Evolutionary conservation across 73 alveolate species (phyloP), one percentile per base, ranked within the genome.

Genomic region (Paramecium sexaurelia): DNA sequence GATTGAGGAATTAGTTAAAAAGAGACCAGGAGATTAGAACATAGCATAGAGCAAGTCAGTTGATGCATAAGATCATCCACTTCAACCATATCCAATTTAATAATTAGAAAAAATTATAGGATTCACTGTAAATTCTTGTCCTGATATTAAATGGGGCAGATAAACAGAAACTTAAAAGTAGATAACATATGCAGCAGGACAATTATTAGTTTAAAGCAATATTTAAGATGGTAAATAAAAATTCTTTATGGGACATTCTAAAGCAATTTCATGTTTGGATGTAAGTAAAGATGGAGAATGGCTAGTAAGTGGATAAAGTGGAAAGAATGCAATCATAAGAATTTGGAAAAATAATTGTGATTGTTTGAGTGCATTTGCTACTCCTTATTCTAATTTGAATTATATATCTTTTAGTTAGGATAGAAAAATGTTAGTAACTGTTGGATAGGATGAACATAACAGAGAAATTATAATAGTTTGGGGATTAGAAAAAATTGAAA

Each of bases 391-490:
- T 37, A 67, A 94, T 47, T 57, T 96, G 7, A 87, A 87, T 57
- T 56, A 94, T 91, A 33, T 96, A n/a, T 91, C 97, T 0, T 94
- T 96, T 69, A 92, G 96, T 61, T 82, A 87, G 55, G 96, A 96
- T 91, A 91, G 97, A 39, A 55, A 92, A 51, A 92, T 84, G 19
- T 91, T 96, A 3, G 97, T 96, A 7, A 67, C 95, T 9, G 93
- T 84, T 20, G 98, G 98, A 11, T 83, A 78, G 26, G 98, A 96
- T 69, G 55, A 85, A 8, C 87, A 84, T 26, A 96, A 96, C 29
- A 89, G 95, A 83, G 98, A 95, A 55, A 67, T 95, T 68, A 96
- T 97, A 26, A 96, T 95, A 5, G 92, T 97, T 35, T 97, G 98
- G 98, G 97, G 97, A 87, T 95, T 97, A 36, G 94, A 96, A 22